Percentiles rank a stretch among this genome's conserved stretches.
Conservation (phyloP, 164 flowering plant species). For the Vitis rupestris region DNA sequence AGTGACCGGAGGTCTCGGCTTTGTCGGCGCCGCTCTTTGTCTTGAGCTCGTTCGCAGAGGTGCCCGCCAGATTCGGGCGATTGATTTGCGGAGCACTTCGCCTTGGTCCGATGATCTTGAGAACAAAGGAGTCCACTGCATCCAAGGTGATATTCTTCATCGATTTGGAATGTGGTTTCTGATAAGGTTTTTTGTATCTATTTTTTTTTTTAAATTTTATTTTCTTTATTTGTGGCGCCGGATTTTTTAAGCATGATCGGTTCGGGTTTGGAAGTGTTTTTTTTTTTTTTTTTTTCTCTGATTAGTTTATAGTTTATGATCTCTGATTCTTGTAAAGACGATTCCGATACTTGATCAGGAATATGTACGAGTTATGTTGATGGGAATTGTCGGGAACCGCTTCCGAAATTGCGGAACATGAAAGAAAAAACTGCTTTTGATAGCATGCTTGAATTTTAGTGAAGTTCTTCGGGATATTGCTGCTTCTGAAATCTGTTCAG, state of each 20-base stretch:
- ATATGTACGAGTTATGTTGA: no score
- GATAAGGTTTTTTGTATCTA: not conserved
- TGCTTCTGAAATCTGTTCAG: no score
- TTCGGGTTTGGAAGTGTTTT: not conserved
- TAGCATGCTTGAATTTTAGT: no score
- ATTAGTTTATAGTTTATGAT: not conserved
- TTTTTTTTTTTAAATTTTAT: not conserved
- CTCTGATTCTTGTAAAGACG: no score
- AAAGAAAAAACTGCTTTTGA: no score
- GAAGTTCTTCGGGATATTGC: no score
- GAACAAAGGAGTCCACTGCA: constrained; percentile 41
- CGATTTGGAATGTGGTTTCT: not conserved
- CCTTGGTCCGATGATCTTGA: constrained; percentile 58
- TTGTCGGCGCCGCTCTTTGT: constrained; percentile 85
- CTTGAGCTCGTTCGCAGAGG: constrained; percentile 72
- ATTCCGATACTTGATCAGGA: no score
- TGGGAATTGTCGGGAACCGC: no score
- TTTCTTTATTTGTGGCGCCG: not conserved
- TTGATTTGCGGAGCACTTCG: constrained; percentile 61
- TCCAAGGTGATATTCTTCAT: constrained; percentile 46
- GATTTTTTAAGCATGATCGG: no score
- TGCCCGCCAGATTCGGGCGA: constrained; percentile 64
- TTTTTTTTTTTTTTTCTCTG: not conserved
- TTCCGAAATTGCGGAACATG: no score
- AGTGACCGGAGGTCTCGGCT: constrained; percentile 90